phyloP scores from a whole-genome alignment of 2,329 filamentous ascomycete genomes.

The Calonectria crousiana region DNA sequence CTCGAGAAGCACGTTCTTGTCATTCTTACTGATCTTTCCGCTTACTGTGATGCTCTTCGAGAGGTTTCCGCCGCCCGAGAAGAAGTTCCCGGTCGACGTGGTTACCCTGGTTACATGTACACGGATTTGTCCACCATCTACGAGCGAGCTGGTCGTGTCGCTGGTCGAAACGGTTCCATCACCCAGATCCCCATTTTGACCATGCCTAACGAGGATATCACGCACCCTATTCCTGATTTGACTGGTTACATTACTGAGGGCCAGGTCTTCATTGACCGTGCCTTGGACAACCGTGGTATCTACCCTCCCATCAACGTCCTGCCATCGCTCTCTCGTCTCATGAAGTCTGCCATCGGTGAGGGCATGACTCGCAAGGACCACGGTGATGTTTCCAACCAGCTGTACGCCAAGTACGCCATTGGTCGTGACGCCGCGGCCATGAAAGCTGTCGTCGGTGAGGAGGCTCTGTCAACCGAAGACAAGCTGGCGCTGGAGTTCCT shows the following conservation, averaged over 20 bases:
- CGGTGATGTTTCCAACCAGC: constrained; percentile 98
- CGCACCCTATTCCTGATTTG: constrained; percentile 97
- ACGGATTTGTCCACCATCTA: constrained; percentile 99
- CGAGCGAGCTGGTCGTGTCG: constrained; percentile 97
- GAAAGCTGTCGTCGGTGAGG: constrained; percentile 99
- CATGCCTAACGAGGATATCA: constrained; percentile 99
- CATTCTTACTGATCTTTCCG: constrained; percentile 96
- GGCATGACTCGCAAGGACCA: constrained; percentile 97
- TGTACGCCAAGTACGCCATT: constrained; percentile 99
- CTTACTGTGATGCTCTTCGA: constrained; percentile 98
- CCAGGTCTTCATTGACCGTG: constrained; percentile 97
- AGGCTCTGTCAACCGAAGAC: constrained; percentile 94
- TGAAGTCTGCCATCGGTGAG: constrained; percentile 99
- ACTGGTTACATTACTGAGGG: constrained; percentile 99
- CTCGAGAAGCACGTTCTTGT: constrained; percentile 99
- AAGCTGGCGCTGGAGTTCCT: constrained; percentile 98
- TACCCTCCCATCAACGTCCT: constrained; percentile 99
- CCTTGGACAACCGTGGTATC: constrained; percentile 94
- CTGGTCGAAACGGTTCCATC: constrained; percentile 97
- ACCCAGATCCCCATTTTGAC: constrained; percentile 99
- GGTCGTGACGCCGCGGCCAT: constrained; percentile 98
- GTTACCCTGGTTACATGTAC: constrained; percentile 99
- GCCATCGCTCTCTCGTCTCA: constrained; percentile 96
- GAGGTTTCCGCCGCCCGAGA: constrained; percentile 98
- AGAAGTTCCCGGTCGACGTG: constrained; percentile 98